Base-by-base conservation (phyloP, 441 rosid species). In the Eruca vesicaria region DNA sequence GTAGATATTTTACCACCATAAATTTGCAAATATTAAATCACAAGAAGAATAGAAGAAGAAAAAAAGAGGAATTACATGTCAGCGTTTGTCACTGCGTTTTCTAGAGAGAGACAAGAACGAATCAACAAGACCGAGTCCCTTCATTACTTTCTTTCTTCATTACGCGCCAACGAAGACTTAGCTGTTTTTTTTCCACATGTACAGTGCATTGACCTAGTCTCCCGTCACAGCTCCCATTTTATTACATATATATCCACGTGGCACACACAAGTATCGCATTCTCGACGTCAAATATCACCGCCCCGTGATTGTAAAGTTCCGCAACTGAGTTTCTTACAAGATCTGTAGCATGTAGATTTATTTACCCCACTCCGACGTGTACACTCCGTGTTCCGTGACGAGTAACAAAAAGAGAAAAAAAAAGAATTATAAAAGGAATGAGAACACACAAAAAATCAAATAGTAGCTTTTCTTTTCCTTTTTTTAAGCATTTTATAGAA, bases 161-260 rank as follows among this genome's bases (percentile, higher is more conserved):
- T 82, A 82, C 90, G 86, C 87, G 91, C 91, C 90, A 82, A 64
- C 86, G 80, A 77, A 78, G 89, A 87, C 82, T 80, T 19, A 76
- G 82, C 83, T 78, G 77, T 66, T 2, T 53, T 2, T 53, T 53
- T 48, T 36, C 76, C 79, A 82, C 79, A 76, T 80, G 75, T 57
- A 56, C 60, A 63, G 29, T 71, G 65, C 52, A 38, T 62, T 35
- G 19, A 28, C 55, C 12, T 4, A 65, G 45, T 67, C 65, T 50
- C 62, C 28, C 29, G 31, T 65, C 76, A 69, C 79, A 63, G 77
- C 74, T 63, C 63, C 43, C 4, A 5, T 18, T 5, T 63, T 31
- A 1, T 9, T 12, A 26, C 21, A 9, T 9, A 10, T 21, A 16
- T 61, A 0, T 33, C 74, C 75, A 79, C 73, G 82, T 74, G 66